Evolutionary conservation across 164 flowering plant species (phyloP).

Genomic region (Macadamia tetraphylla): DNA sequence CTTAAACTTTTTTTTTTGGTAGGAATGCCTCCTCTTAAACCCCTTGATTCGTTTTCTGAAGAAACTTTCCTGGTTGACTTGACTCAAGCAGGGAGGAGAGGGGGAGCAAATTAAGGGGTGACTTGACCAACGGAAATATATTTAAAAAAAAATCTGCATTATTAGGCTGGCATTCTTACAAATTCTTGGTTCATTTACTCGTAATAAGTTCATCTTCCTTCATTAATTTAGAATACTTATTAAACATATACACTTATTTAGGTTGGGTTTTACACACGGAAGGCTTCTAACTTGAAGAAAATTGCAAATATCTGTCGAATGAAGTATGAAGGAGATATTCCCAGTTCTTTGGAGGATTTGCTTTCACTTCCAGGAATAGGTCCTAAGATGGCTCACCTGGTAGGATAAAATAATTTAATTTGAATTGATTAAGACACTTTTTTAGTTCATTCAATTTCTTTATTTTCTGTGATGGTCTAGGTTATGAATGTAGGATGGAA

Average conservation of each 20-base stretch:
- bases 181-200: no score
- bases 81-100: neutral
- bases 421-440: neutral
- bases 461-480: constrained; percentile 27
- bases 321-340: constrained; percentile 88
- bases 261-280: constrained; percentile 95
- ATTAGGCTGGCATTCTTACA: neutral
- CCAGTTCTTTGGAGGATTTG: constrained; percentile 78
- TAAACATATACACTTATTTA: constrained; percentile 16
- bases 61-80: neutral
- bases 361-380: constrained; percentile 94
- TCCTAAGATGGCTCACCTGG: constrained; percentile 99
- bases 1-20: neutral
- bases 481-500: constrained; percentile 93
- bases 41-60: neutral
- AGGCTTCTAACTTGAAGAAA: constrained; percentile 85
- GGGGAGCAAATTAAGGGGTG: neutral
- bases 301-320: constrained; percentile 73
- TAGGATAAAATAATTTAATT: constrained; percentile 19
- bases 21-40: constrained; percentile 16
- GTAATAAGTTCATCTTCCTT: no score
- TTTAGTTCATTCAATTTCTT: neutral
- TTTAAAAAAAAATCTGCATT: neutral
- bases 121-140: neutral
- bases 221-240: neutral